These are phyloP conservation scores for Vickermania ingenoplastis DNA, from an alignment of 208 protist species.

Conservation along the genomic window DNA sequence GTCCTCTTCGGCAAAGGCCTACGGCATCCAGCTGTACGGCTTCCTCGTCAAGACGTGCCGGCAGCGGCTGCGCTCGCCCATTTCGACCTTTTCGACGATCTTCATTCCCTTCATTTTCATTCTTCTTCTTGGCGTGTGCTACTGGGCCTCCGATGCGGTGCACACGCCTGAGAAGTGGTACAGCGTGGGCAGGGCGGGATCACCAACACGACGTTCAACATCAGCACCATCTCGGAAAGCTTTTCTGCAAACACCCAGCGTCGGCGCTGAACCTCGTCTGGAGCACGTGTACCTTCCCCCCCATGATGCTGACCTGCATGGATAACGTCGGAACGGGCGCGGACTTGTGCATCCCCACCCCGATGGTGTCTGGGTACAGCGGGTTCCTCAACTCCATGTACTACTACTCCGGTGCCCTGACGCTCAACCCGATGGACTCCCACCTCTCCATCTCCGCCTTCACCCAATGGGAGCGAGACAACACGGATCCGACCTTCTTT, in stretches of 20 bases:
- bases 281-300: slow-evolving; percentile 9
- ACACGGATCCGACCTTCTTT: slow-evolving; percentile 36
- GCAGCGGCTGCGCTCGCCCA: slow-evolving; percentile 37
- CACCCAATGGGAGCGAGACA: slow-evolving; percentile 19
- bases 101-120: slow-evolving; percentile 60
- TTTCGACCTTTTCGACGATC: too few species aligned
- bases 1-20: slow-evolving; percentile 10
- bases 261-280: slow-evolving; percentile 12
- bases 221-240: slow-evolving; percentile 4
- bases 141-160: slow-evolving; percentile 58
- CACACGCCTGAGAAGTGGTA: slow-evolving; percentile 32
- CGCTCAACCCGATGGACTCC: slow-evolving; percentile 33
- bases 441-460: slow-evolving; percentile 46
- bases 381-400: slow-evolving; percentile 12
- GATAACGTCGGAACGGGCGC: slow-evolving; percentile 20
- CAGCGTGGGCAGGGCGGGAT: slow-evolving; percentile 40
- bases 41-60: slow-evolving; percentile 62
- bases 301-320: slow-evolving; percentile 11
- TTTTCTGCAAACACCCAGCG: slow-evolving; percentile 17
- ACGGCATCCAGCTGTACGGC: slow-evolving; percentile 46
- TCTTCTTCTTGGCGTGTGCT: slow-evolving; percentile 38
- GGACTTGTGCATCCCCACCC: slow-evolving; percentile 17
- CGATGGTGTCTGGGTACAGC: background rate
- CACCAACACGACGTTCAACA: slow-evolving; percentile 7
- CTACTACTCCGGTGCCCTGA: slow-evolving; percentile 22